Base-by-base conservation (phyloP, 768 basidiomycete genomes). In the Tremella mesenterica region DNA sequence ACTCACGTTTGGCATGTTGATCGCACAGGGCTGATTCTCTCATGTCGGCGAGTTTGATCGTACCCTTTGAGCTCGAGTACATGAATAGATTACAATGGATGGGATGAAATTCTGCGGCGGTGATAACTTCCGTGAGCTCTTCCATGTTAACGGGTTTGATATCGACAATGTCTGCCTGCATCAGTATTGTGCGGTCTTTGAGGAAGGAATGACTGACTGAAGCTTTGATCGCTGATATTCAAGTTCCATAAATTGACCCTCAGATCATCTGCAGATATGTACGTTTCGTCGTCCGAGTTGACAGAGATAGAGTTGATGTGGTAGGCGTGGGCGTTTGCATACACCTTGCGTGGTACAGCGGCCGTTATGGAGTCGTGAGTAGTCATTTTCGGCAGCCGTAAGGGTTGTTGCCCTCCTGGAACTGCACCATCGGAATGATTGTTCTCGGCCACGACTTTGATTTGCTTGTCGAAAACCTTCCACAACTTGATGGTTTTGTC, bases 71-170 rank as follows among this genome's bases (percentile, higher is more conserved):
- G 76, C 89, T 92, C 58, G 93, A 97, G 74, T 97, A 99, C 91
- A 96, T 95, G 79, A 99, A 97, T 47, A 88, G 78, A 74, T 97
- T 97, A 83, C 95, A 97, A 59, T 93, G 88, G 49, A 83, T 81
- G 28, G 95, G 95, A 72, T 97, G 95, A 76, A 99, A 97, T 76
- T 99, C 95, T 44, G 95, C 90, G 10, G 93, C 89, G n/a, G 95
- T 99, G 74, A 99, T 97, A 71, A 99, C 95, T 73, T 99, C 95
- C 14, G 95, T 97, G 50, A 99, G 79, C 74, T 99, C 95, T 72
- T 99, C 95, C 95, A 99, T 99, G 75, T 99, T 99, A 67, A 89
- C 83, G 1, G 95, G 95, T 73, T 99, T 99, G 81, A 99, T 97
- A 75, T 99, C 95, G 59, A 99, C 92, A 69, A 99, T 97, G 76